Conservation (phyloP, 1,139 yeast genomes). For the Yarrowia galli region DNA sequence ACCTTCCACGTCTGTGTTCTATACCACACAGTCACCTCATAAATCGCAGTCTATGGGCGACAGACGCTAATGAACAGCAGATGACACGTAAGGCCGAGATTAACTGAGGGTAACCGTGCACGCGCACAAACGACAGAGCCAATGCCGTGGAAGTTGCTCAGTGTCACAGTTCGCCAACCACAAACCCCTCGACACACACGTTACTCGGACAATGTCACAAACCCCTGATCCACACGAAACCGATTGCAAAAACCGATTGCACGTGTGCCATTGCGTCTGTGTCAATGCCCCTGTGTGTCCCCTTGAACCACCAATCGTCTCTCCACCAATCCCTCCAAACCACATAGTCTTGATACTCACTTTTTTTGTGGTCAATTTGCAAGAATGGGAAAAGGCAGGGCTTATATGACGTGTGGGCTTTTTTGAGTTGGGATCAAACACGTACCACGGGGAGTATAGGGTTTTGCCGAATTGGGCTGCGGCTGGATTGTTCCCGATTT, state of each 20-base stretch:
- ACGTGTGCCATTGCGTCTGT: background rate
- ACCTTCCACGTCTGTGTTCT: background rate
- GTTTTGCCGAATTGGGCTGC: constrained; percentile 34
- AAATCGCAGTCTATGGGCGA: background rate
- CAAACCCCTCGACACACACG: too few species aligned
- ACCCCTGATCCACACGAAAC: background rate
- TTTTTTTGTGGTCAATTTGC: constrained; percentile 33
- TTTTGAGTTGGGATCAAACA: constrained; percentile 34
- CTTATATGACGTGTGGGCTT: constrained; percentile 36
- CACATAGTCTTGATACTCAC: constrained; percentile 16
- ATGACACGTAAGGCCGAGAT: background rate
- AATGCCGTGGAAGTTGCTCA: too few species aligned
- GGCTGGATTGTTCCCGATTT: constrained; percentile 34
- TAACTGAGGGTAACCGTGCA: background rate
- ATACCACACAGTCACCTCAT: background rate
- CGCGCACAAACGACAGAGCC: too few species aligned
- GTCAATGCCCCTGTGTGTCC: background rate
- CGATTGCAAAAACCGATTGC: background rate
- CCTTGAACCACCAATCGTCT: background rate
- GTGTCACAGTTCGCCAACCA: too few species aligned
- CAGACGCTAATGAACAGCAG: too few species aligned
- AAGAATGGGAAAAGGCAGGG: constrained; percentile 21
- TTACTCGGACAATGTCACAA: background rate
- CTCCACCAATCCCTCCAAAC: background rate
- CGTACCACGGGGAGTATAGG: constrained; percentile 32